phyloP scores from a whole-genome alignment of 805 yeast species.

The Candida ipomoeae region DNA sequence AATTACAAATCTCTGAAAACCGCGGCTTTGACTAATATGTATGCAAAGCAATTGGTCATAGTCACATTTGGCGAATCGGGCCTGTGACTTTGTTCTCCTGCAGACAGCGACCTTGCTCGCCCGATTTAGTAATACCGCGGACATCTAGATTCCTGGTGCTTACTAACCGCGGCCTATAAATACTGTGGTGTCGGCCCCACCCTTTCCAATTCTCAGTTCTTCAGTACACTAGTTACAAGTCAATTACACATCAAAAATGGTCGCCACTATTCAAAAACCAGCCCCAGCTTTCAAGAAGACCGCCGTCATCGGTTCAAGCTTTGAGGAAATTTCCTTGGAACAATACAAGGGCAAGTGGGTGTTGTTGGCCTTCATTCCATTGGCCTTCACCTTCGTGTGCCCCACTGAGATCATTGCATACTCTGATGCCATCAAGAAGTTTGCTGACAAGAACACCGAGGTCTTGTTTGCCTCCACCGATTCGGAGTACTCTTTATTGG shows the following conservation, averaged over 20 bases:
- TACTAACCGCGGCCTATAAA: slow-evolving; percentile 14
- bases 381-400: slow-evolving; percentile 99
- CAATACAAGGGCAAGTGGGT: slow-evolving; percentile 99
- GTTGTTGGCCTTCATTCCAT: slow-evolving; percentile 91
- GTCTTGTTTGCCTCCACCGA: slow-evolving; percentile 96
- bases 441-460: slow-evolving; percentile 81
- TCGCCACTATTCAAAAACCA: slow-evolving; percentile 86
- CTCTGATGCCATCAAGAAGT: slow-evolving; percentile 91
- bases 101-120: slow-evolving; percentile 1
- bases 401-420: slow-evolving; percentile 99
- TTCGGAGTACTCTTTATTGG: slow-evolving; percentile 94
- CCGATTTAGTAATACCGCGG: slow-evolving; percentile 14
- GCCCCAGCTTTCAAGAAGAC: slow-evolving; percentile 96
- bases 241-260: slow-evolving; percentile 48
- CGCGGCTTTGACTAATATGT: background rate
- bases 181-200: slow-evolving; percentile 8
- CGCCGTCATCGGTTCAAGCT: too few species aligned
- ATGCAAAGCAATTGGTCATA: background rate
- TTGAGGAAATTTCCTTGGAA: slow-evolving; percentile 92
- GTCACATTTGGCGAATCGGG: background rate
- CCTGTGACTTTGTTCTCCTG: slow-evolving; percentile 3
- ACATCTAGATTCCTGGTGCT: slow-evolving; percentile 16
- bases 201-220: background rate
- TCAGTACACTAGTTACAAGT: background rate
- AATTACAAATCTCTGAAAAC: background rate